Evolutionary conservation across 2,329 filamentous ascomycete genomes (phyloP).

Genomic region (Meredithiella fracta): DNA sequence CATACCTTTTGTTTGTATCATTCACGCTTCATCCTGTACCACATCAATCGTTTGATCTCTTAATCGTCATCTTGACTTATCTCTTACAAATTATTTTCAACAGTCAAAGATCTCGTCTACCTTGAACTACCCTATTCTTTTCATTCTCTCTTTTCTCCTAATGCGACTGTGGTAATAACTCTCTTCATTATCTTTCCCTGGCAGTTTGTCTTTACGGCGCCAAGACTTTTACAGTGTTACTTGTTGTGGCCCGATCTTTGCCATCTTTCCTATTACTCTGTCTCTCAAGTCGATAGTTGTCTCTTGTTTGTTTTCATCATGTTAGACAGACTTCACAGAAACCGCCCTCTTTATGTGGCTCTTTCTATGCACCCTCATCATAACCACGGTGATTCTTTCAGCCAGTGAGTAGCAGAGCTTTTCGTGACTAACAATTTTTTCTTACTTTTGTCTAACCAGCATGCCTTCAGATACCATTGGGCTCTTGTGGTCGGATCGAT

Average conservation of each 20-base stretch:
- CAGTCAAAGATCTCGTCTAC: no score
- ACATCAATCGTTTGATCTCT: no score
- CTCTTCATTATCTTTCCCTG: background rate
- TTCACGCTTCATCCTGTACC: no score
- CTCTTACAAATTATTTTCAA: no score
- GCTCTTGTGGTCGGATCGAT: slow-evolving; percentile 10
- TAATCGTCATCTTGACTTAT: no score
- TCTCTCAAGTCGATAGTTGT: background rate
- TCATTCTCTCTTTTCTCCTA: background rate
- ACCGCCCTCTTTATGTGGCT: slow-evolving; percentile 12
- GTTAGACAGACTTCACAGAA: background rate
- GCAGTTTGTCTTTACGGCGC: no score
- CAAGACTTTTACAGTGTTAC: no score
- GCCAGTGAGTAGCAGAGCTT: slow-evolving; percentile 4
- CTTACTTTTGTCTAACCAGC: background rate
- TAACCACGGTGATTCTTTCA: slow-evolving; percentile 9
- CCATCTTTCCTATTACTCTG: background rate
- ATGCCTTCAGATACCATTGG: slow-evolving; percentile 11
- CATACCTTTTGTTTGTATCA: no score
- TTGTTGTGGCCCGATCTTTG: no score
- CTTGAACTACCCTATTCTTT: background rate
- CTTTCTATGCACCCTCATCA: slow-evolving; percentile 13
- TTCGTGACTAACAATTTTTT: no score
- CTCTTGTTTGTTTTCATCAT: slow-evolving; percentile 1
- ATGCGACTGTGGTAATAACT: background rate